Evolutionary conservation across 805 yeast species (phyloP).

Genomic region (Nakazawaea peltata): DNA sequence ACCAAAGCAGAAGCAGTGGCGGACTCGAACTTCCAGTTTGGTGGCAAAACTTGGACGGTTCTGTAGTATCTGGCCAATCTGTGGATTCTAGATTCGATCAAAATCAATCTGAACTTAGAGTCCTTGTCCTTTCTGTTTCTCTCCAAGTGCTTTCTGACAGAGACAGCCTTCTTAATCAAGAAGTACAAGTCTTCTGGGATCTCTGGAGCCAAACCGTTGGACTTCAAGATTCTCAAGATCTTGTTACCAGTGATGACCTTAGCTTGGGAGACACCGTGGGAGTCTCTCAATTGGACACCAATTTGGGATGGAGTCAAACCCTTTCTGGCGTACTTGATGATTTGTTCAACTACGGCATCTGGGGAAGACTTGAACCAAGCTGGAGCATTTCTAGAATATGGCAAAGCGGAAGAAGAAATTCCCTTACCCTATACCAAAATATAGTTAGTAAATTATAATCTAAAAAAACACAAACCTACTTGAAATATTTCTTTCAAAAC

Average conservation of each 20-base stretch:
- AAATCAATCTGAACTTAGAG: constrained; percentile 99
- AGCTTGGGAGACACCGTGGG: constrained; percentile 99
- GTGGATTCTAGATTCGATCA: constrained; percentile 99
- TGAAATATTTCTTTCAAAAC: constrained; percentile 21
- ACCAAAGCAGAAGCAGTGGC: constrained; percentile 99
- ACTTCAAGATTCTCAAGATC: constrained; percentile 97
- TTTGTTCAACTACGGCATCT: constrained; percentile 95
- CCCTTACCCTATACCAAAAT: constrained; percentile 82
- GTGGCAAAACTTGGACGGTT: constrained; percentile 98
- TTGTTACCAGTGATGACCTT: constrained; percentile 98
- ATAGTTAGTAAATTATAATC: constrained; percentile 30
- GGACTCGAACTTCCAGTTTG: constrained; percentile 99
- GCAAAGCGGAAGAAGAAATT: constrained; percentile 97
- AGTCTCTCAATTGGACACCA: constrained; percentile 99
- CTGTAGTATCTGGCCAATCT: constrained; percentile 99
- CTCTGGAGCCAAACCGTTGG: constrained; percentile 99
- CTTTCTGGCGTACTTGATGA: constrained; percentile 99
- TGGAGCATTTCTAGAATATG: constrained; percentile 98
- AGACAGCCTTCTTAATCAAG: constrained; percentile 98
- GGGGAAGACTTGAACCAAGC: constrained; percentile 98
- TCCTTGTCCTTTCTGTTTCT: constrained; percentile 99
- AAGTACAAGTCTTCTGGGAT: constrained; percentile 99
- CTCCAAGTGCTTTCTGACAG: constrained; percentile 99
- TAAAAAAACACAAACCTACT: constrained; percentile 10
- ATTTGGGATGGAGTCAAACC: constrained; percentile 99